Evolutionary conservation across 1,139 yeast species (phyloP).

Genomic region (Debaryomyces sp.): DNA sequence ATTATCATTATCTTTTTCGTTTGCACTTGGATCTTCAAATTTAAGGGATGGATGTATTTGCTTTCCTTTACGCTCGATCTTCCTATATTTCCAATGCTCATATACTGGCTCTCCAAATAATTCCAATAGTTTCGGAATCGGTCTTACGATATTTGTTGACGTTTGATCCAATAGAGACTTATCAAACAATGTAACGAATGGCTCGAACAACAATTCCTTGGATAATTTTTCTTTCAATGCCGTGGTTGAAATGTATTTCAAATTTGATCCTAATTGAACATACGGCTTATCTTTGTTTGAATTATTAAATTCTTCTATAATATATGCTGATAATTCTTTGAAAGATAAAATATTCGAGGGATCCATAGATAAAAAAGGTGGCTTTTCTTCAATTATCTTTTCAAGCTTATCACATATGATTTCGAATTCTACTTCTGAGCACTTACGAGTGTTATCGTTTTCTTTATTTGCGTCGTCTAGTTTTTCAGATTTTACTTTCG

Average conservation of each 20-base stretch:
- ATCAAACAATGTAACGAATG: slow-evolving; percentile 55
- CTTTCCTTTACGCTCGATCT: slow-evolving; percentile 70
- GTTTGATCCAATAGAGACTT: slow-evolving; percentile 37
- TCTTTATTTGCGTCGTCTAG: slow-evolving; percentile 16
- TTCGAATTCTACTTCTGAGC: slow-evolving; percentile 87
- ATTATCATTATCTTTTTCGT: slow-evolving; percentile 83
- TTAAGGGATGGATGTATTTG: slow-evolving; percentile 73
- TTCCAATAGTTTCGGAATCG: slow-evolving; percentile 57
- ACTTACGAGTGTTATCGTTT: slow-evolving; percentile 26
- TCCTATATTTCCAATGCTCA: slow-evolving; percentile 79
- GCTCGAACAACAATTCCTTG: slow-evolving; percentile 41
- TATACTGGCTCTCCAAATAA: slow-evolving; percentile 70
- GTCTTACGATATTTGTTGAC: slow-evolving; percentile 33
- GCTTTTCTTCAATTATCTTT: slow-evolving; percentile 71
- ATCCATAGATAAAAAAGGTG: slow-evolving; percentile 86
- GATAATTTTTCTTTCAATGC: slow-evolving; percentile 43
- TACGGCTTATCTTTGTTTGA: slow-evolving; percentile 30
- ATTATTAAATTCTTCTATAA: slow-evolving; percentile 37
- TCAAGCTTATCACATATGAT: slow-evolving; percentile 75
- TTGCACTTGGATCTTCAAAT: slow-evolving; percentile 77
- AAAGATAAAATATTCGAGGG: slow-evolving; percentile 74
- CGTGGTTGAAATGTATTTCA: slow-evolving; percentile 40
- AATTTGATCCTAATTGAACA: slow-evolving; percentile 30
- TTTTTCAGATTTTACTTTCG: slow-evolving; percentile 17
- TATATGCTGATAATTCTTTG: slow-evolving; percentile 63